phyloP scores from a whole-genome alignment of 1,284 basidiomycete species.

The Ceratobasidium sp. region DNA sequence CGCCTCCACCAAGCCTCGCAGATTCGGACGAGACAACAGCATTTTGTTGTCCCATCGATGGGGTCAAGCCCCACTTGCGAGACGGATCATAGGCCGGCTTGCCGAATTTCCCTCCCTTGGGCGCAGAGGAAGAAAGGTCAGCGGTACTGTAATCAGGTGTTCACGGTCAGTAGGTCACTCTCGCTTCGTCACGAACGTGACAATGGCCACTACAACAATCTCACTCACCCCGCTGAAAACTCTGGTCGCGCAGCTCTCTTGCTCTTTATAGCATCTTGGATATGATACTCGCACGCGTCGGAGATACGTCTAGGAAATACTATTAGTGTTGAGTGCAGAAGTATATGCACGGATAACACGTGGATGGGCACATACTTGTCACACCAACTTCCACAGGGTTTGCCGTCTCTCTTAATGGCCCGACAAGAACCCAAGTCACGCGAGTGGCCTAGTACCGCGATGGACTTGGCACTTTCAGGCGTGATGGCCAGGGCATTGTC shows the following conservation, averaged over 20 bases:
- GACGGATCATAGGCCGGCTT: slow-evolving; percentile 62
- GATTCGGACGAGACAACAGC: slow-evolving; percentile 41
- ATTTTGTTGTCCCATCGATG: slow-evolving; percentile 52
- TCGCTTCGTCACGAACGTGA: slow-evolving; percentile 12
- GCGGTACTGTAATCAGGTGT: slow-evolving; percentile 1
- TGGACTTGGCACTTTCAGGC: slow-evolving; percentile 78
- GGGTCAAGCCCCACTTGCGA: slow-evolving; percentile 73
- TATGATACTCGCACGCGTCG: slow-evolving; percentile 88
- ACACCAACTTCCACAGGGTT: slow-evolving; percentile 83
- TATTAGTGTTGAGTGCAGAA: not conserved
- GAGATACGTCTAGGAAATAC: slow-evolving; percentile 51
- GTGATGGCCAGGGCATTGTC: slow-evolving; percentile 87
- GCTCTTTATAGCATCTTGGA: slow-evolving; percentile 79
- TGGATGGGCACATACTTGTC: slow-evolving; percentile 66
- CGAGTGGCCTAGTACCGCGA: slow-evolving; percentile 85
- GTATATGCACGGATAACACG: not conserved
- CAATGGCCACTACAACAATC: slow-evolving; percentile 19
- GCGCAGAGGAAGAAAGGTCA: slow-evolving; percentile 47
- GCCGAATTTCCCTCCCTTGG: slow-evolving; percentile 58
- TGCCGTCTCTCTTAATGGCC: slow-evolving; percentile 79
- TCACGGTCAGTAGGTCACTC: slow-evolving; percentile 36
- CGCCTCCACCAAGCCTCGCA: slow-evolving; percentile 52
- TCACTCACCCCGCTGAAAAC: slow-evolving; percentile 74
- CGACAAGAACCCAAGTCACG: slow-evolving; percentile 84
- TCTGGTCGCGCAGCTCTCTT: slow-evolving; percentile 77